A percentile compares a stretch with the other conserved stretches of the same genome.
phyloP scores from a whole-genome alignment of 202 grass and related monocot genomes.

The Carex arenaria region DNA sequence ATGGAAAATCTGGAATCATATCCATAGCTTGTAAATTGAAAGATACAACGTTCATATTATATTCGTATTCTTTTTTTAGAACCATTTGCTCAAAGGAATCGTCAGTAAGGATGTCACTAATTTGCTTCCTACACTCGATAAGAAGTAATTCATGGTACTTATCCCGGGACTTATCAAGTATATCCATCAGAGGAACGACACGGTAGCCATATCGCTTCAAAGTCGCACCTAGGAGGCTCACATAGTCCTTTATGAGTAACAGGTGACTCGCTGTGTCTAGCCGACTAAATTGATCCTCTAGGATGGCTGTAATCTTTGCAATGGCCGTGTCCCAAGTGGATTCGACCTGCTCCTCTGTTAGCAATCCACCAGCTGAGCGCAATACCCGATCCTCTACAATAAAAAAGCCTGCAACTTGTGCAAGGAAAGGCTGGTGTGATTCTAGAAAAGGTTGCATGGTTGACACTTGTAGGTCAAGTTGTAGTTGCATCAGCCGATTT shows the following conservation, averaged over 20 bases:
- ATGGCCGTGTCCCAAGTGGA: conserved; percentile 57
- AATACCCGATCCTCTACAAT: conserved; percentile 65
- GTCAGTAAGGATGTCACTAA: conserved; percentile 38
- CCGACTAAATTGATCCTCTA: conserved; percentile 58
- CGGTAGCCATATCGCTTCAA: conserved; percentile 56
- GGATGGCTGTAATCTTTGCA: conserved; percentile 50
- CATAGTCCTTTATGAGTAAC: conserved; percentile 61
- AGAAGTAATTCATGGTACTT: conserved; percentile 60
- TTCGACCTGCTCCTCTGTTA: conserved; percentile 66
- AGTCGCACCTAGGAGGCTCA: conserved; percentile 49
- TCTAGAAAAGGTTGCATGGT: conserved; percentile 62
- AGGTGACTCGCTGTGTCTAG: conserved; percentile 54
- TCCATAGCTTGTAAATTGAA: conserved; percentile 50
- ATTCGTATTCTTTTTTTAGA: conserved; percentile 70
- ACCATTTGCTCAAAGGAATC: conserved; percentile 53
- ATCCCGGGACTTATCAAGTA: conserved; percentile 62
- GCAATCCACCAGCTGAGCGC: conserved; percentile 58
- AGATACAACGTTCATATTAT: conserved; percentile 49
- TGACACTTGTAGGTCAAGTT: conserved; percentile 72
- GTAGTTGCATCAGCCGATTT: conserved; percentile 73
- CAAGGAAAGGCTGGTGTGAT: conserved; percentile 55
- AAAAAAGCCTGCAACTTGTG: conserved; percentile 82
- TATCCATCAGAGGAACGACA: conserved; percentile 36
- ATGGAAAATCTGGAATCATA: conserved; percentile 56
- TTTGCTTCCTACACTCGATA: conserved; percentile 53